Base-by-base conservation (phyloP, 148 eudicot genomes). In the Camellia granthamiana region DNA sequence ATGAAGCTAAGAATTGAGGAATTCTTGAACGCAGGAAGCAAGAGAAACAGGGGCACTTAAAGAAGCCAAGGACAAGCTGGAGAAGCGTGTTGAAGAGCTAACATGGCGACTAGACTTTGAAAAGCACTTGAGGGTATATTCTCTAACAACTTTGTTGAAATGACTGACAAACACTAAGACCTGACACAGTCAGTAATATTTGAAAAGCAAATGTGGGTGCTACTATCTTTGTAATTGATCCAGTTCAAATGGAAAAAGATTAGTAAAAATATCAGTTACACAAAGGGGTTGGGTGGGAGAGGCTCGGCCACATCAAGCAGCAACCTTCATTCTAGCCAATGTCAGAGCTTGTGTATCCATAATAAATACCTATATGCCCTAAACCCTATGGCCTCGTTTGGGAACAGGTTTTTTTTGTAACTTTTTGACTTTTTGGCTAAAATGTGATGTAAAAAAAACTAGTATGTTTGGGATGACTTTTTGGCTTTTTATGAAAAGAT, bases 51-150 rank as follows among this genome's bases (percentile, higher is more conserved):
- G 99, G 56, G 99, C 99, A n/a, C 96, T 97, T 73, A 94, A 88
- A 81, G 99, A 97, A 92, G 99, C 99, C 58, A 97, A 97, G 87
- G 99, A 97, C 87, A 97, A 97, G 87, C 92, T 97, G 83, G 99
- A 97, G 84, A 97, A 97, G 85, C 97, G 98, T 58, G 99, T 97
- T 38, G 99, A 97, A 85, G 99, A 97, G 87, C 85, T 96, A 63
- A 91, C 98, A 78, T 94, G 97, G 98, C 90, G 99, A 74, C 77
- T 93, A 83, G 98, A 95, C 46, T 88, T 95, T 60, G 99, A 95
- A 87, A 93, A 93, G 87, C 94, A 91, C 79, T 61, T 88, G 76
- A 88, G 97, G 86, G 99, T 95, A 90, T 73, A 49, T 77, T 58
- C 59, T 16, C 65, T 73, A 54, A 72, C 30, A 47, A 55, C 42